These are phyloP conservation scores for Penicillium sp. DNA, from an alignment of 2,329 filamentous ascomycete genomes.

Conservation along the genomic window DNA sequence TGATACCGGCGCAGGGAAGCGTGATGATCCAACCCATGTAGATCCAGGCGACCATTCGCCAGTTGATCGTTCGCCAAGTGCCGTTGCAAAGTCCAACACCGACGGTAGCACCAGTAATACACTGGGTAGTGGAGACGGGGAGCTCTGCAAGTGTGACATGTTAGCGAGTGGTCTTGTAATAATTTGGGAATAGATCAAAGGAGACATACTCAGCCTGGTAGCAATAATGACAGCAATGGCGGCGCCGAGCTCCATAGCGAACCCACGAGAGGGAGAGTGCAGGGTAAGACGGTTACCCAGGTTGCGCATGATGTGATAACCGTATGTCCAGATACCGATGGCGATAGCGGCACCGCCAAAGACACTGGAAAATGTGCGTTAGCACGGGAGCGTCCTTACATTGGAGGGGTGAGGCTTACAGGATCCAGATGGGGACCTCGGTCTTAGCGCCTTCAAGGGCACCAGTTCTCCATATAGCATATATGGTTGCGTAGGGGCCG, in stretches of 20 bases:
- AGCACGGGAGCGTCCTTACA: not conserved
- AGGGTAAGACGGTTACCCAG: conserved; percentile 48
- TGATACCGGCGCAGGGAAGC: conserved; percentile 44
- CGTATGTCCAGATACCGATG: conserved; percentile 46
- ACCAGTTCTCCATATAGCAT: conserved; percentile 40
- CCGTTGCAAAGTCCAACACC: conserved; percentile 39
- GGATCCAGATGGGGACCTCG: conserved; percentile 25
- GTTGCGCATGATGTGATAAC: conserved; percentile 43
- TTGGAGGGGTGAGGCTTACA: not conserved
- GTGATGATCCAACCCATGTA: conserved; percentile 49
- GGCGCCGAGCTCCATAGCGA: conserved; percentile 44
- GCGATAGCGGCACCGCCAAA: conserved; percentile 45
- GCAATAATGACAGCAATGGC: conserved; percentile 43
- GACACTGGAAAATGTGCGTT: conserved; percentile 34
- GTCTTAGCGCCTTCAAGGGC: conserved; percentile 32
- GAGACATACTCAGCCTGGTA: conserved; percentile 30
- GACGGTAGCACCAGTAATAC: conserved; percentile 38
- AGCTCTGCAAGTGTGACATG: not conserved
- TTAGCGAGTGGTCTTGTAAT: not conserved
- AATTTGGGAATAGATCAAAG: not conserved
- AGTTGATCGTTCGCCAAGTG: conserved; percentile 45
- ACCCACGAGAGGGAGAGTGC: conserved; percentile 35
- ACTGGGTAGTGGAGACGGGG: conserved; percentile 42
- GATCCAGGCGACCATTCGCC: conserved; percentile 46
- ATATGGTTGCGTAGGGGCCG: conserved; percentile 37